phyloP scores from a whole-genome alignment of 164 flowering plant species.

The Taxillus chinensis region DNA sequence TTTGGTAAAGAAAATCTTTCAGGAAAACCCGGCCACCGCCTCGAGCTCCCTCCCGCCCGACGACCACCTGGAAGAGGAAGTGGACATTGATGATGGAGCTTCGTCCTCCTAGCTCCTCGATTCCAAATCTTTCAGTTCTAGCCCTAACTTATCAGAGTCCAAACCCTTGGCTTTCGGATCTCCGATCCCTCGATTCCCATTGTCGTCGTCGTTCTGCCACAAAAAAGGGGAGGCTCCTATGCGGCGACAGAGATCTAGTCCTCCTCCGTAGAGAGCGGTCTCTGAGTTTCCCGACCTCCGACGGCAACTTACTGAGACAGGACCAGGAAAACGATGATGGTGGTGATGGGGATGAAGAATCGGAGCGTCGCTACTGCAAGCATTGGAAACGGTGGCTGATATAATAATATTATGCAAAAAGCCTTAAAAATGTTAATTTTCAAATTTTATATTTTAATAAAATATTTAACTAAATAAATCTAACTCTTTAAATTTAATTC shows the following conservation, averaged over 20 bases:
- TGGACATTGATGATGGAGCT: constrained; percentile 28
- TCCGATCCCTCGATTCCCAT: constrained; percentile 1
- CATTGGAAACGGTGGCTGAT: no score
- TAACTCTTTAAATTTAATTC: no score
- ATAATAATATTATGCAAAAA: no score
- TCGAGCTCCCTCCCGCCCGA: constrained; percentile 29
- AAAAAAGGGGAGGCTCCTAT: constrained; percentile 17
- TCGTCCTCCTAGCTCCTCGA: constrained; percentile 7
- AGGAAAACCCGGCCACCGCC: constrained; percentile 30
- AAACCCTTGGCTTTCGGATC: constrained; percentile 1
- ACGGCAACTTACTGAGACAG: no score
- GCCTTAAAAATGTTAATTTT: no score
- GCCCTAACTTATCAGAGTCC: not conserved
- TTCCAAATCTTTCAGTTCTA: constrained; percentile 6
- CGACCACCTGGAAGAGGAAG: constrained; percentile 32
- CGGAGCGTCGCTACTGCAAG: no score
- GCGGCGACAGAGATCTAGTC: constrained; percentile 57
- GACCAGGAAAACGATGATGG: no score
- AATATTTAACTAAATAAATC: no score
- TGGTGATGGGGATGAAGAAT: no score
- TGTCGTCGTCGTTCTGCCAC: constrained; percentile 12
- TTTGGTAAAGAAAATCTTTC: constrained; percentile 37
- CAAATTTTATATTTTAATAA: no score
- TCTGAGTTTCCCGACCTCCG: constrained; percentile 26
- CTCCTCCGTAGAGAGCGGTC: constrained; percentile 37